Percentiles rank a stretch among this genome's conserved stretches.
Evolutionary conservation across 2,329 filamentous ascomycete genomes (phyloP).

Genomic region (Hymenoscyphus salicellus): DNA sequence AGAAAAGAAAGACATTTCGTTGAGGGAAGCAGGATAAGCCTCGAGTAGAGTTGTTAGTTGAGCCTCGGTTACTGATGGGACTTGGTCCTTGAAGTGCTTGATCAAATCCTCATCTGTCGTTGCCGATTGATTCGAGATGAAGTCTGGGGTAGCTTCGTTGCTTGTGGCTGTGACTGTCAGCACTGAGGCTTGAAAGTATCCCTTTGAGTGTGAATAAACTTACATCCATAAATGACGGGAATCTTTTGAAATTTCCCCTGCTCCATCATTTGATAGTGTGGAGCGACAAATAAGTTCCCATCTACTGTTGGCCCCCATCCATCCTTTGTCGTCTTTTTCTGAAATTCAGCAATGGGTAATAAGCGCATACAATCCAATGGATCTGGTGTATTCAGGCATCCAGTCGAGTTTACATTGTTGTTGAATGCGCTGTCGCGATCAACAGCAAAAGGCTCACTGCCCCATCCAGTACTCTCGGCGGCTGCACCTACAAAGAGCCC

Average conservation of each 20-base stretch:
- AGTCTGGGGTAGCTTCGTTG: neutral
- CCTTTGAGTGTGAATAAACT: neutral
- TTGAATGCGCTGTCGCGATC: conserved; percentile 44
- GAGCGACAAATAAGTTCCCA: conserved; percentile 14
- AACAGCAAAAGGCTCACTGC: conserved; percentile 30
- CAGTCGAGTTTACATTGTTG: conserved; percentile 43
- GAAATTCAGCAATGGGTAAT: conserved; percentile 43
- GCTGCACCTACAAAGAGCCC: conserved; percentile 49
- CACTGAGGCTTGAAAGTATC: neutral
- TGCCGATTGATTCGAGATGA: conserved; percentile 1
- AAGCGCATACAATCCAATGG: conserved; percentile 45
- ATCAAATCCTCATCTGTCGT: neutral
- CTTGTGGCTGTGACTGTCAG: neutral
- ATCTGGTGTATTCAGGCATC: conserved; percentile 37
- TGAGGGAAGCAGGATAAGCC: neutral
- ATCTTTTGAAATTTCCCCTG: conserved; percentile 50
- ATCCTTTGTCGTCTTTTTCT: conserved; percentile 29
- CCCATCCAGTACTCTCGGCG: conserved; percentile 49
- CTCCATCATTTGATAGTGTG: conserved; percentile 38
- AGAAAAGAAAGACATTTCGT: neutral
- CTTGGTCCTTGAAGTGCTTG: neutral
- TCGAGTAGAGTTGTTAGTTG: neutral
- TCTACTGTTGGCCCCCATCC: conserved; percentile 19
- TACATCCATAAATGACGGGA: conserved; percentile 46
- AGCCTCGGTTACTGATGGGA: neutral